phyloP scores from a whole-genome alignment of 768 basidiomycete genomes.

The Postia placenta region DNA sequence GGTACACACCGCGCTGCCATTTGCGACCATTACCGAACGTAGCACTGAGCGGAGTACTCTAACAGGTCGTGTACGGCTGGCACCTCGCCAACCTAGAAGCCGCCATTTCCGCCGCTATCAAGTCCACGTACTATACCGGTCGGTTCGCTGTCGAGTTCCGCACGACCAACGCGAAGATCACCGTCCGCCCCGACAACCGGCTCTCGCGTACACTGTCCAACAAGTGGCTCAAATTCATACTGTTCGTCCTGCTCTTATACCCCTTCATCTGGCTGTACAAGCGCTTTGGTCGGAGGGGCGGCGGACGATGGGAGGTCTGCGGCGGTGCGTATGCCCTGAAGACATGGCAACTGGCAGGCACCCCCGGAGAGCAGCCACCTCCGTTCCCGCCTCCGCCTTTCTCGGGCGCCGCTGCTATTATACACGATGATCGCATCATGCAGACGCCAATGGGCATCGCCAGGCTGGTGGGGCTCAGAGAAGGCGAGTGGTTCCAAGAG shows the following conservation, averaged over 20 bases:
- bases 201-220: slow-evolving; percentile 66
- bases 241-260: slow-evolving; percentile 64
- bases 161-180: slow-evolving; percentile 41
- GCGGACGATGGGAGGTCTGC: slow-evolving; percentile 71
- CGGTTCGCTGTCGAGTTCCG: slow-evolving; percentile 45
- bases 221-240: slow-evolving; percentile 63
- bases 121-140: slow-evolving; percentile 34
- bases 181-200: slow-evolving; percentile 59
- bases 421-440: slow-evolving; percentile 2
- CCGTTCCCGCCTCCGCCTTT: background rate
- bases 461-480: slow-evolving; percentile 51
- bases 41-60: slow-evolving; percentile 24
- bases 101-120: slow-evolving; percentile 32
- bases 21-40: too few species aligned
- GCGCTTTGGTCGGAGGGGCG: slow-evolving; percentile 59
- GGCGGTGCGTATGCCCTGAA: slow-evolving; percentile 75
- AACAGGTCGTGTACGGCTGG: slow-evolving; percentile 56
- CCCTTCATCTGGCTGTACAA: slow-evolving; percentile 81
- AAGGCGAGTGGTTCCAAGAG: slow-evolving; percentile 73
- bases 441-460: slow-evolving; percentile 28
- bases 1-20: slow-evolving; percentile 31
- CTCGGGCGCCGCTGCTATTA: background rate
- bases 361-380: background rate
- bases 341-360: slow-evolving; percentile 20
- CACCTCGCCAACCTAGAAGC: slow-evolving; percentile 34